Base-by-base conservation (phyloP, 371 early-diverging fungal species). In the Mortierella sp. region DNA sequence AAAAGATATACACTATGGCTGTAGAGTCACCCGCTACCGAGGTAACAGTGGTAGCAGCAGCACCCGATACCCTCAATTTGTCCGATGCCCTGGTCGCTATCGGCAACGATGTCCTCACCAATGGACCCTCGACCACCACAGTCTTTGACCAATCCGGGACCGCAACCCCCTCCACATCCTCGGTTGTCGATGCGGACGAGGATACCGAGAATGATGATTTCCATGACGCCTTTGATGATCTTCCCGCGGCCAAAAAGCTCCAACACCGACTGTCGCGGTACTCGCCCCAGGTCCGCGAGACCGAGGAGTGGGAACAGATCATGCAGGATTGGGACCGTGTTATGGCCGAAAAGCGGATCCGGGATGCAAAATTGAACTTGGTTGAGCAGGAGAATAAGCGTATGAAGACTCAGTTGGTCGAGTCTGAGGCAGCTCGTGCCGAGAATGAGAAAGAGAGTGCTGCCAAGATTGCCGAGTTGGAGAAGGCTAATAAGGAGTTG, bases 281-380 rank as follows among this genome's bases (percentile, higher is more conserved):
- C 34, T 77, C 86, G 2, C 86, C 82, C 31, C 80, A 82, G 52
- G 72, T 74, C 28, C 80, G 86, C n/a, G 80, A 82, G 28, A 65
- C 82, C 3, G 80, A 82, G n/a, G 86, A 86, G 48, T 86, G 86
- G 86, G 80, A 79, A 47, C 86, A 86, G 76, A 86, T 86, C 75
- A 78, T 86, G 82, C 86, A 86, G 60, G 86, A 86, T 45, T 86
- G 86, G 86, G 86, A 86, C 42, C 86, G 86, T 0, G 86, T 86
- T 74, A 86, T 86, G 86, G 82, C 86, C 26, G 86, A 86, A 76
- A 86, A 86, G 75, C 82, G 86, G 31, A 86, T 86, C 73, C 82
- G 78, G 71, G 86, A 86, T 73, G 86, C 86, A 3, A 79, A 70
- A 68, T 63, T 86, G 8, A 76, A 86, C 71, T 68, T 86, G 60